phyloP scores from a whole-genome alignment of 169 alveolate genomes.

The Condylostoma magnum region DNA sequence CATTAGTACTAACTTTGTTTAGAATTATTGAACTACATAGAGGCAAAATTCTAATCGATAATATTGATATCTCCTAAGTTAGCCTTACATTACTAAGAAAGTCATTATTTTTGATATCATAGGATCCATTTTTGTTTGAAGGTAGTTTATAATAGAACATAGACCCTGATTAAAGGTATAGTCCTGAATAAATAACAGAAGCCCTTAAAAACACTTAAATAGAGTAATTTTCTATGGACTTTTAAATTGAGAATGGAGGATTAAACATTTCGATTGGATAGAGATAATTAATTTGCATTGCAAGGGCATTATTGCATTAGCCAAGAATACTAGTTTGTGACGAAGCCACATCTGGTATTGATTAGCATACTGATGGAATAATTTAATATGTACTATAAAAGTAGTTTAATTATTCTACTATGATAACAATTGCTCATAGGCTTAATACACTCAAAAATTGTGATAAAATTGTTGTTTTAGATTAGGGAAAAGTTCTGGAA shows the following conservation, averaged over 20 bases:
- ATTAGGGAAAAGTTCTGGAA: conserved; percentile 73
- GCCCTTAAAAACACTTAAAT: conserved; percentile 67
- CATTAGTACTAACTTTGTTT: conserved; percentile 59
- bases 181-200: conserved; percentile 62
- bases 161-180: conserved; percentile 83
- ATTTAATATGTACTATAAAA: conserved; percentile 66
- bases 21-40: conserved; percentile 73
- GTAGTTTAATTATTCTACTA: conserved; percentile 70
- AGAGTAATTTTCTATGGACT: conserved; percentile 5
- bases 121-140: conserved; percentile 75
- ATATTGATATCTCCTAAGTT: conserved; percentile 48
- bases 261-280: conserved; percentile 75
- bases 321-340: conserved; percentile 70
- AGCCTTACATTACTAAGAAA: conserved; percentile 60
- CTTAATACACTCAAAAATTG: conserved; percentile 18
- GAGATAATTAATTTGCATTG: conserved; percentile 70
- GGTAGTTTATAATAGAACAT: conserved; percentile 88
- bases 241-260: conserved; percentile 47
- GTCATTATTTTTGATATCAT: conserved; percentile 66
- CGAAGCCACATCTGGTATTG: conserved; percentile 89
- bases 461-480: conserved; percentile 51
- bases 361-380: conserved; percentile 79
- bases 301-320: conserved; percentile 64
- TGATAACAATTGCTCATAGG: conserved; percentile 90
- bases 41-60: conserved; percentile 69